Percentiles rank a stretch among this genome's conserved stretches.
Evolutionary conservation across 805 yeast species (phyloP).

Genomic region (Ogataea siamensis): DNA sequence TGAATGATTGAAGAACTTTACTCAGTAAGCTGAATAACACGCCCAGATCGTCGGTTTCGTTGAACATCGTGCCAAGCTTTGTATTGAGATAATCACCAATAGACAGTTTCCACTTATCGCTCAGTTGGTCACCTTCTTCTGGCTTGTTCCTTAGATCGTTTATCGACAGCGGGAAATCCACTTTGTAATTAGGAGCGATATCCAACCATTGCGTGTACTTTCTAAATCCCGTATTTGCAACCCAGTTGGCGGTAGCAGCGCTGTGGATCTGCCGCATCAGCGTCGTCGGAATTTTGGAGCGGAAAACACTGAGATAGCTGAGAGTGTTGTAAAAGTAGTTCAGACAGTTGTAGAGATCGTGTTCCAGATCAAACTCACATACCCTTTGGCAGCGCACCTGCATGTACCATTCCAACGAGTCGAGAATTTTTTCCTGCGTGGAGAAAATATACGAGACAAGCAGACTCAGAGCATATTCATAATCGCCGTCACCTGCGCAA

Average conservation of each 20-base stretch:
- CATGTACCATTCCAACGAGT: slow-evolving; percentile 27
- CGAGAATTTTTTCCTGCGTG: slow-evolving; percentile 18
- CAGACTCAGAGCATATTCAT: slow-evolving; percentile 28
- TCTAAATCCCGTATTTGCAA: slow-evolving; percentile 24
- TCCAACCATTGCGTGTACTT: slow-evolving; percentile 33
- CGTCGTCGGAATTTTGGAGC: slow-evolving; percentile 24
- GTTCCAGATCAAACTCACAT: slow-evolving; percentile 2
- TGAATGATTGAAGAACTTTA: slow-evolving; percentile 27
- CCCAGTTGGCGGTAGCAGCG: slow-evolving; percentile 28
- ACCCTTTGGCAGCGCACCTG: slow-evolving; percentile 22
- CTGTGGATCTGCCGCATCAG: slow-evolving; percentile 25
- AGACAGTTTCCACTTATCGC: slow-evolving; percentile 24
- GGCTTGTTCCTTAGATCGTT: slow-evolving; percentile 14
- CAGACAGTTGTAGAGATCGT: slow-evolving; percentile 27
- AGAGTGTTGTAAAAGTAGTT: slow-evolving; percentile 33
- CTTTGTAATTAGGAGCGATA: slow-evolving; percentile 16
- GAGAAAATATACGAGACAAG: slow-evolving; percentile 26
- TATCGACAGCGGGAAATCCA: slow-evolving; percentile 22
- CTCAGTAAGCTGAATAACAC: slow-evolving; percentile 20
- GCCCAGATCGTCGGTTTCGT: slow-evolving; percentile 13
- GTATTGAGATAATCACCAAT: slow-evolving; percentile 20
- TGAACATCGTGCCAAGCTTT: slow-evolving; percentile 11
- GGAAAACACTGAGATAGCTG: slow-evolving; percentile 24
- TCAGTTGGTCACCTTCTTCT: slow-evolving; percentile 8
- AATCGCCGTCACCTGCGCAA: slow-evolving; percentile 30